Evolutionary conservation across 305 asterid genomes (phyloP).

Genomic region (Lippia alba): DNA sequence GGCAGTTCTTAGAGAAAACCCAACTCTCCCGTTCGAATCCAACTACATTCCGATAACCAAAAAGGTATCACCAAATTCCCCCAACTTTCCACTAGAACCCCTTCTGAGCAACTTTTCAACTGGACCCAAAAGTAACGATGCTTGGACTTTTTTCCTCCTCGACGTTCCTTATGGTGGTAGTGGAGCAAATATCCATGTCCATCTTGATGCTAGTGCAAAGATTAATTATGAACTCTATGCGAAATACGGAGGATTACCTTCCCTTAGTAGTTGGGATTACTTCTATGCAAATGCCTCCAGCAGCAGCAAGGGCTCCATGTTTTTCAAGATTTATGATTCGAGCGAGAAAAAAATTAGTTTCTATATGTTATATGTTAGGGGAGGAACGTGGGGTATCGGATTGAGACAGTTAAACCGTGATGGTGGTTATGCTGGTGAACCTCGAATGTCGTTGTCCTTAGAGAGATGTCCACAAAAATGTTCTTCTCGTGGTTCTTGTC

Average conservation of each 20-base stretch:
- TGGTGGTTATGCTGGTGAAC: conserved; percentile 40
- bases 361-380: conserved; percentile 72
- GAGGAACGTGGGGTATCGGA: conserved; percentile 90
- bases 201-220: conserved; percentile 54
- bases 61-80: conserved; percentile 53
- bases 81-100: conserved; percentile 77
- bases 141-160: conserved; percentile 85
- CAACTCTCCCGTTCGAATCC: conserved; percentile 76
- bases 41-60: conserved; percentile 65
- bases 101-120: conserved; percentile 70
- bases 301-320: conserved; percentile 85
- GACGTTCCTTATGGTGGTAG: conserved; percentile 83
- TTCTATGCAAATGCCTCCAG: conserved; percentile 72
- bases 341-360: conserved; percentile 65
- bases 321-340: conserved; percentile 78
- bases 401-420: conserved; percentile 57
- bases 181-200: conserved; percentile 81
- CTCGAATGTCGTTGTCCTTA: conserved; percentile 70
- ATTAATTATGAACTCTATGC: conserved; percentile 76
- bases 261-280: conserved; percentile 81
- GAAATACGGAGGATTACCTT: conserved; percentile 87
- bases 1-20: conserved; percentile 71
- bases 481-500: conserved; percentile 82
- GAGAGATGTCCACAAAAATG: conserved; percentile 92
- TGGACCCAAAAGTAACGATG: conserved; percentile 40